Percentiles rank a stretch among this genome's conserved stretches.
Conservation (phyloP, 2,329 filamentous ascomycete species). For the Fusarium sp. region DNA sequence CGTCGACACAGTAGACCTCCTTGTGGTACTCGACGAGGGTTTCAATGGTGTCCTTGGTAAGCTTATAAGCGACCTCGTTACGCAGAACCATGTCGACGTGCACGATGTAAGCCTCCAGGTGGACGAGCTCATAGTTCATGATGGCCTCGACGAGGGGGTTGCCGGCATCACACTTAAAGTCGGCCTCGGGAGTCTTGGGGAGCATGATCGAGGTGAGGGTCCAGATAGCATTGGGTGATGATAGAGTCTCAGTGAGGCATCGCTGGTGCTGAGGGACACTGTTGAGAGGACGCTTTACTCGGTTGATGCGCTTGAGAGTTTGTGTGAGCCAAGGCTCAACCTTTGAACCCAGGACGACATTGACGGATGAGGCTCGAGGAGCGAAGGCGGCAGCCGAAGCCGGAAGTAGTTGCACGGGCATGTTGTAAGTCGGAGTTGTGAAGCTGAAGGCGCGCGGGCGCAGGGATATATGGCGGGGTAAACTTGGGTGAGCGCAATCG, state of each 20-base stretch:
- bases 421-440: conserved; percentile 51
- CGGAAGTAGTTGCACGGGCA: conserved; percentile 93
- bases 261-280: conserved; percentile 94
- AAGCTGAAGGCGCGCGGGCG: conserved; percentile 34
- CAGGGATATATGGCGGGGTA: conserved; percentile 19
- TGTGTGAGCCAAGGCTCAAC: conserved; percentile 97
- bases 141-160: conserved; percentile 73
- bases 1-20: conserved; percentile 91
- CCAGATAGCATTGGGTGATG: conserved; percentile 92
- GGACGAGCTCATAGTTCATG: conserved; percentile 92
- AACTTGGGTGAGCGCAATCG: neutral
- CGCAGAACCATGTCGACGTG: conserved; percentile 99
- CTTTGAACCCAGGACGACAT: conserved; percentile 91
- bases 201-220: conserved; percentile 93
- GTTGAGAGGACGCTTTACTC: conserved; percentile 96
- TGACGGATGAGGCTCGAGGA: conserved; percentile 87
- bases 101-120: conserved; percentile 97
- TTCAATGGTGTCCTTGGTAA: conserved; percentile 94
- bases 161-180: conserved; percentile 81
- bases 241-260: conserved; percentile 94
- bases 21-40: conserved; percentile 94
- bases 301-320: conserved; percentile 95
- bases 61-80: conserved; percentile 98
- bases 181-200: conserved; percentile 85
- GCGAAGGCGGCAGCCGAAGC: conserved; percentile 97